A percentile compares a stretch with the other conserved stretches of the same genome.
These are phyloP conservation scores for Wickerhamiella kazuoi DNA, from an alignment of 805 yeast genomes.

Conservation along the genomic window DNA sequence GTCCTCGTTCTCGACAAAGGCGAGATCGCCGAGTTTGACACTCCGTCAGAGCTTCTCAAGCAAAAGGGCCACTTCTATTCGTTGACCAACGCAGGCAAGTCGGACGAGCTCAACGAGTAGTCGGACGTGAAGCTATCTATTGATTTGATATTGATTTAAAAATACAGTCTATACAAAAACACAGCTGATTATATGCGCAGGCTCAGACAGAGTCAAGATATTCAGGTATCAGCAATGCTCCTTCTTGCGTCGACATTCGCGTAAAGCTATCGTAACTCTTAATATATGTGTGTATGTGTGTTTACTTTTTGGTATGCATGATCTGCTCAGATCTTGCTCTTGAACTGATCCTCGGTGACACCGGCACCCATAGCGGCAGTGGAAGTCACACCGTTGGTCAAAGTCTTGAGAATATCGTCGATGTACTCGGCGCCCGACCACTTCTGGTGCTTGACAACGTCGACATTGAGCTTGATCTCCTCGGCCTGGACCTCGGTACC, in stretches of 20 bases:
- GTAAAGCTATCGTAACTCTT: too few relatives aligned
- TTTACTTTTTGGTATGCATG: too few relatives aligned
- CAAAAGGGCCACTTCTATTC: constrained; percentile 10
- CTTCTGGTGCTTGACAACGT: constrained; percentile 92
- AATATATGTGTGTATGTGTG: too few relatives aligned
- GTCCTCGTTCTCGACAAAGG: constrained; percentile 59
- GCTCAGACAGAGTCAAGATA: too few relatives aligned
- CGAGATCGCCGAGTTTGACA: constrained; percentile 49
- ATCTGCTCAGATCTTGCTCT: constrained; percentile 18
- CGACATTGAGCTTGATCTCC: constrained; percentile 78
- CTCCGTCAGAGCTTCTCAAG: constrained; percentile 26
- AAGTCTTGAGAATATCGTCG: constrained; percentile 74
- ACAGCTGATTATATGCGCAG: too few relatives aligned
- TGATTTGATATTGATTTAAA: too few relatives aligned
- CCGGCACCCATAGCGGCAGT: constrained; percentile 99
- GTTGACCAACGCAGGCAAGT: constrained; percentile 2
- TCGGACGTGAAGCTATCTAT: too few relatives aligned
- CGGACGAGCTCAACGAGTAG: neutral
- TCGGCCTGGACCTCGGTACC: constrained; percentile 73
- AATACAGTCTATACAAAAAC: too few relatives aligned
- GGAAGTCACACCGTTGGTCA: constrained; percentile 84
- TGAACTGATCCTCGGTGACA: constrained; percentile 94
- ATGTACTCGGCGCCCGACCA: constrained; percentile 98
- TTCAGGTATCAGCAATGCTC: too few relatives aligned
- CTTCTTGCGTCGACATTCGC: too few relatives aligned